These are phyloP conservation scores for Penicillium aurantiogriseum DNA, from an alignment of 2,329 filamentous ascomycete genomes.

Conservation along the genomic window DNA sequence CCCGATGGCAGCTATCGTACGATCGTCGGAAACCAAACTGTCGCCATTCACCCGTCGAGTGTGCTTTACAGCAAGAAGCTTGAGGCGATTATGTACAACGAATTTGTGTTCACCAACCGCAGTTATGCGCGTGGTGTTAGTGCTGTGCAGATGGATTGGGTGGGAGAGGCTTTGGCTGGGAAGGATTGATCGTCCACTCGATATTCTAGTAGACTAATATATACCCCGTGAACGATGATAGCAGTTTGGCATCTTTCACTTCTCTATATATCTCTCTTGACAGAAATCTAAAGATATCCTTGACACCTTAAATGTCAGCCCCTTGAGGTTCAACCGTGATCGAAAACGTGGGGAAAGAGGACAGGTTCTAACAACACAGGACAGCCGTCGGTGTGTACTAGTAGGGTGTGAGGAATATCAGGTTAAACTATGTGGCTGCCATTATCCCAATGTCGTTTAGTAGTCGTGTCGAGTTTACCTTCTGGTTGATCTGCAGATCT, in stretches of 20 bases:
- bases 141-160: conserved; percentile 62
- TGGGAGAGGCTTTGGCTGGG: conserved; percentile 50
- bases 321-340: neutral
- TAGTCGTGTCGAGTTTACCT: neutral
- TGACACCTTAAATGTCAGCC: too few relatives aligned
- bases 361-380: neutral
- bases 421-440: neutral
- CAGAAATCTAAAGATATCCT: neutral
- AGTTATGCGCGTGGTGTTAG: conserved; percentile 63
- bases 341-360: neutral
- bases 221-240: conserved; percentile 8
- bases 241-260: neutral
- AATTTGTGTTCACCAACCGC: conserved; percentile 65
- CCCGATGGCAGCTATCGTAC: conserved; percentile 63
- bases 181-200: conserved; percentile 7
- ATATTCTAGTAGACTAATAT: conserved; percentile 11
- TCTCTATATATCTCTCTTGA: neutral
- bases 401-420: neutral
- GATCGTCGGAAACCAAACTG: conserved; percentile 59
- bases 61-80: conserved; percentile 60
- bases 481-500: neutral
- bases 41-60: conserved; percentile 62
- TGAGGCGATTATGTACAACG: conserved; percentile 64
- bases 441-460: neutral
- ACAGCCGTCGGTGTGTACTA: too few relatives aligned